phyloP scores from a whole-genome alignment of 2,329 filamentous ascomycete genomes.

The Cephalotrichum gorgonifer region DNA sequence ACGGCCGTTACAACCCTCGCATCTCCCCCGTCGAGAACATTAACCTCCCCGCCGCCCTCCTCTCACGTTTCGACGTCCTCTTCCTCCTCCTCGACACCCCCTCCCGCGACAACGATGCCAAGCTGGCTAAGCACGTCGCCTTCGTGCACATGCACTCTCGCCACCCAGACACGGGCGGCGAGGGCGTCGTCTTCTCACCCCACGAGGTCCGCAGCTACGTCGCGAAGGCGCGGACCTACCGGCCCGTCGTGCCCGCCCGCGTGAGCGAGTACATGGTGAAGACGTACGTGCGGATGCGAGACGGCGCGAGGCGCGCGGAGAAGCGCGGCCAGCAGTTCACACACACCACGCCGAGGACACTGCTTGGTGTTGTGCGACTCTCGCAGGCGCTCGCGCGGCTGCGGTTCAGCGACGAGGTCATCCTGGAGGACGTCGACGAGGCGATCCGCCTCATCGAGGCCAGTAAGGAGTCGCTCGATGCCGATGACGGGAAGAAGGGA shows the following conservation, averaged over 20 bases:
- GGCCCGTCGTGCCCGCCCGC: conserved; percentile 71
- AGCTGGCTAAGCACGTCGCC: conserved; percentile 89
- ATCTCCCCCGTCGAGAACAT: conserved; percentile 98
- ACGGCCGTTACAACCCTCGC: conserved; percentile 94
- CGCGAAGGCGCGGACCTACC: conserved; percentile 80
- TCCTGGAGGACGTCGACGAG: conserved; percentile 91
- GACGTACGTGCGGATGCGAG: conserved; percentile 89
- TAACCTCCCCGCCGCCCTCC: conserved; percentile 91
- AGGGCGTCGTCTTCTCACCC: conserved; percentile 70
- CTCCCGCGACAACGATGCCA: conserved; percentile 77
- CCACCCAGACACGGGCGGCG: conserved; percentile 63
- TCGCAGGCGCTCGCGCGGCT: conserved; percentile 89
- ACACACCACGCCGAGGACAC: conserved; percentile 86
- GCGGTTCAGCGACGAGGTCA: conserved; percentile 75
- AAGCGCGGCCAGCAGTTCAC: conserved; percentile 85
- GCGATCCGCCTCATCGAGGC: conserved; percentile 84
- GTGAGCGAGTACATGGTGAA: conserved; percentile 96
- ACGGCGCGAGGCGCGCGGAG: conserved; percentile 85
- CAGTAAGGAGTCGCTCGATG: conserved; percentile 81
- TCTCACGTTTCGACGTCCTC: conserved; percentile 94
- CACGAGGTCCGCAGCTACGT: conserved; percentile 95
- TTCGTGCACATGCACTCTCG: conserved; percentile 95
- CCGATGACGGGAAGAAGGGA: conserved; percentile 55
- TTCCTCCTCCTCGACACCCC: conserved; percentile 96
- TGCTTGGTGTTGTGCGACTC: conserved; percentile 85